Conservation (phyloP, 306 rosid genomes). For the Geum urbanum region DNA sequence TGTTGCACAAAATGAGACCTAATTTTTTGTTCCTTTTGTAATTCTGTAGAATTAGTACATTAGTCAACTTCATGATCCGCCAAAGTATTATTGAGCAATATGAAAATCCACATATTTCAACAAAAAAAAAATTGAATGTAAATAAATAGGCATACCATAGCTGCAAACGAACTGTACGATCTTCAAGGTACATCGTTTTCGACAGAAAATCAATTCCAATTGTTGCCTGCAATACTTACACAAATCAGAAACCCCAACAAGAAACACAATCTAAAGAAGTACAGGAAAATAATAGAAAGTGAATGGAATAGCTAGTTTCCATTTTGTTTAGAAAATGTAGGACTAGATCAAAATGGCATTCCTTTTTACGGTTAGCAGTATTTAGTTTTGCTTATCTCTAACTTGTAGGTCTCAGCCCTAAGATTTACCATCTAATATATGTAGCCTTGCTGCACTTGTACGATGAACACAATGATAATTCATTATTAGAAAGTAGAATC, state of each 20-base stretch:
- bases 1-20: not conserved
- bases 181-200: constrained; percentile 98
- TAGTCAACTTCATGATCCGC: not conserved
- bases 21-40: not conserved
- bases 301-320: too few relatives aligned
- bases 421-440: not conserved
- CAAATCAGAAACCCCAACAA: not conserved
- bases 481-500: not conserved
- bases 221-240: constrained; percentile 65
- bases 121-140: constrained; percentile 10
- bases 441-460: not conserved
- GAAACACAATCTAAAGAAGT: too few relatives aligned
- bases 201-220: constrained; percentile 96
- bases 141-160: constrained; percentile 57
- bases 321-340: not conserved
- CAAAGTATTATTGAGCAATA: not conserved
- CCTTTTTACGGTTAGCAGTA: not conserved
- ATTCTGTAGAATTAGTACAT: not conserved
- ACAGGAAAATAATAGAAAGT: too few relatives aligned
- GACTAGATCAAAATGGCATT: not conserved
- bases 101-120: not conserved
- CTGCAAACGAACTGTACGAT: constrained; percentile 98
- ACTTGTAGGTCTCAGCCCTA: not conserved
- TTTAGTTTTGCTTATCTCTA: not conserved
- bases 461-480: not conserved